Conservation (phyloP, 192 early-diverging fungal genomes). For the Coemansia sp. region DNA sequence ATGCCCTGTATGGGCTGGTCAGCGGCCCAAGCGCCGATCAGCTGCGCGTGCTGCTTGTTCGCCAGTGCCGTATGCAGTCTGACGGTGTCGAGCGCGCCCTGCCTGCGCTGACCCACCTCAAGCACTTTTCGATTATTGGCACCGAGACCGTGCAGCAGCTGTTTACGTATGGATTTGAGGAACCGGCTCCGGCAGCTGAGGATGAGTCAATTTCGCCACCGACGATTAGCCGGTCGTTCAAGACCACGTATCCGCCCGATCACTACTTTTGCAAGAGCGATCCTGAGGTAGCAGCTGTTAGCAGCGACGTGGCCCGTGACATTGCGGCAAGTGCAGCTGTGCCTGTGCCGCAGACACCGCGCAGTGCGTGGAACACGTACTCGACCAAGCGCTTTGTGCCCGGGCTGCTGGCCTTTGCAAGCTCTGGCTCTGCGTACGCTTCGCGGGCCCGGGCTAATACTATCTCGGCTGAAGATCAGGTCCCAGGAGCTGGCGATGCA, state of each 20-base stretch:
- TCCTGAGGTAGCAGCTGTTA: slow-evolving; percentile 9
- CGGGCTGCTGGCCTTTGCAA: slow-evolving; percentile 39
- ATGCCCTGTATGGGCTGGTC: slow-evolving; percentile 20
- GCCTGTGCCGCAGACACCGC: slow-evolving; percentile 11
- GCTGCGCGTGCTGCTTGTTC: slow-evolving; percentile 26
- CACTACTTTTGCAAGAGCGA: slow-evolving; percentile 39
- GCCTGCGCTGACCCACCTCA: slow-evolving; percentile 21
- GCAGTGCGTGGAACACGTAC: slow-evolving; percentile 18
- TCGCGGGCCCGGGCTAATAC: slow-evolving; percentile 16
- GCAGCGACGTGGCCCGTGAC: slow-evolving; percentile 14
- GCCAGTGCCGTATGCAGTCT: slow-evolving; percentile 44
- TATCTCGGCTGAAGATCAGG: slow-evolving; percentile 12
- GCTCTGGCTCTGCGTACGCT: not conserved
- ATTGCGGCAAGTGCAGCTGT: not conserved
- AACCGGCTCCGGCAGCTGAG: not conserved
- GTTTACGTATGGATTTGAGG: slow-evolving; percentile 27
- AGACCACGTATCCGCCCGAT: slow-evolving; percentile 25
- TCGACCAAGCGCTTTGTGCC: slow-evolving; percentile 37
- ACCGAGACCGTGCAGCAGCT: slow-evolving; percentile 39
- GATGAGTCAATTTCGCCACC: not conserved
- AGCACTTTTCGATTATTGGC: slow-evolving; percentile 30
- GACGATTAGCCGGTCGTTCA: slow-evolving; percentile 27
- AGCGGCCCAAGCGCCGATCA: slow-evolving; percentile 24
- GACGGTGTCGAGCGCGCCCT: slow-evolving; percentile 36
- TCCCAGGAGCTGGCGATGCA: not conserved